phyloP scores from a whole-genome alignment of 768 basidiomycete genomes.

The Russula vinacea region DNA sequence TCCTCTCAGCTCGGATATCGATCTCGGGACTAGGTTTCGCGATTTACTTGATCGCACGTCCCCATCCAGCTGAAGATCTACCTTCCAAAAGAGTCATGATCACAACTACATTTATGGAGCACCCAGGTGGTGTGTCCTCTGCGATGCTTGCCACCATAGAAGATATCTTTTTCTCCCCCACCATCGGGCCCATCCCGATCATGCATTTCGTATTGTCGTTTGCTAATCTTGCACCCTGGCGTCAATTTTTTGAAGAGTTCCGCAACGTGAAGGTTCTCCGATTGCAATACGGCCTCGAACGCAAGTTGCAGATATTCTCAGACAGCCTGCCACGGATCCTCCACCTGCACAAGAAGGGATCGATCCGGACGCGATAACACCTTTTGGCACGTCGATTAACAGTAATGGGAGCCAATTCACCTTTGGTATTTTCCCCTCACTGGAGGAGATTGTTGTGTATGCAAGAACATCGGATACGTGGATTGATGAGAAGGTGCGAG shows the following conservation, averaged over 20 bases:
- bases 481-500: neutral
- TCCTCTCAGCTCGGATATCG: no score
- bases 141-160: neutral
- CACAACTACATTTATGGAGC: no score
- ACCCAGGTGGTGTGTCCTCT: neutral
- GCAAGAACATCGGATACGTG: fast-evolving
- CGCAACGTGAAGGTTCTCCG: neutral
- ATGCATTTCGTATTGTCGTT: no score
- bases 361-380: neutral
- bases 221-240: neutral
- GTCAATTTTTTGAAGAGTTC: neutral
- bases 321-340: neutral
- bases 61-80: neutral
- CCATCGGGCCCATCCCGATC: fast-evolving
- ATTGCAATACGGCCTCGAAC: neutral
- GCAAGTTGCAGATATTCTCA: neutral
- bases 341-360: neutral
- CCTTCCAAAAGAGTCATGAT: no score
- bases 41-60: no score
- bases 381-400: neutral
- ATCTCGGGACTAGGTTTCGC: no score
- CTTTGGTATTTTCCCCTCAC: neutral
- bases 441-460: neutral
- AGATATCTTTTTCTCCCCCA: neutral
- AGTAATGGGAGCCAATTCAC: neutral